Evolutionary conservation across 2,329 filamentous ascomycete species (phyloP), one percentile per base, ranked within the genome.

Genomic region (Talaromyces sp.): DNA sequence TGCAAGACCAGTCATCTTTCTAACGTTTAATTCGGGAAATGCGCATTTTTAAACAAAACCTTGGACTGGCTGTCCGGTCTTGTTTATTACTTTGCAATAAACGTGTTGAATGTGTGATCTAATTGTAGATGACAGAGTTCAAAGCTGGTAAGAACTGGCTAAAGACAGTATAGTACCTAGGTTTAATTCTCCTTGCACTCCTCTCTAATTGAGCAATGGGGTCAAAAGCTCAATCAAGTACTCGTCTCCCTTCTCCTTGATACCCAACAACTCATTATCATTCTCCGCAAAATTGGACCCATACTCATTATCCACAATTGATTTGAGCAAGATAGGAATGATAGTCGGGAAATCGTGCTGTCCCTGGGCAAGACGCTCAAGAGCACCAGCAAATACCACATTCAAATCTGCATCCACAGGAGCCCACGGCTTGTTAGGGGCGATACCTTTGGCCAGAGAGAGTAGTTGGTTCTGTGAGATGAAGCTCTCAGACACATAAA

Each of bases 201-300:
- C 15, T 54, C 15, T 25, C 43, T 51, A 51, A 19, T 51, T 53
- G 25, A 64, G 3, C 31, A 64, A 17, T 43, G 62, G 62, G 22
- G 54, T 59, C 31, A 64, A 17, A 51, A 64, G 53, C 62, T 64
- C 62, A 51, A 59, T 34, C 43, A 64, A 53, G 38, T 59, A 60
- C 13, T 64, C 62, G 8, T 59, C 54, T 13, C 38, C 31, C n/a
- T 59, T 59, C n/a, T 31, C 31, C 54, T 59, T 64, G n/a, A 64
- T 64, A 25, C 62, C 56, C 31, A 64, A 53, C 40, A 64, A 36
- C 54, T 64, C 31, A 43, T 64, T 64, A 36, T 64, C 62, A 25
- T 64, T 59, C 31, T 60, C 56, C 13, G 31, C 25, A 36, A 53
- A 64, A 15, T 40, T 59, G 8, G 29, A 5, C 6, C 45, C 62